These are phyloP conservation scores for Coniochaeta prunicola DNA, from an alignment of 2,329 filamentous ascomycete genomes.

Conservation along the genomic window DNA sequence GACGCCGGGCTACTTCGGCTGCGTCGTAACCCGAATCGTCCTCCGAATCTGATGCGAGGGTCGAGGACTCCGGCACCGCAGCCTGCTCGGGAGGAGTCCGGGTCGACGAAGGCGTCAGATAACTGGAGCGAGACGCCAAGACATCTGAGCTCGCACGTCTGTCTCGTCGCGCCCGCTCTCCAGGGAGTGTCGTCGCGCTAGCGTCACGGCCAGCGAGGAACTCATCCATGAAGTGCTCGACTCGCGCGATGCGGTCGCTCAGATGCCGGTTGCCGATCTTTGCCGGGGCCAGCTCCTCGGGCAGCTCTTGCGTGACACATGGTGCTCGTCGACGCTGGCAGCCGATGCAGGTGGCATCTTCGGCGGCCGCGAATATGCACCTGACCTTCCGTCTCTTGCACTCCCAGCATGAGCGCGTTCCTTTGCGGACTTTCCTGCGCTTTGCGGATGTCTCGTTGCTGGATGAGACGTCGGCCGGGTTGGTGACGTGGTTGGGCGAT, in stretches of 20 bases:
- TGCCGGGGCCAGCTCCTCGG: slow-evolving; percentile 16
- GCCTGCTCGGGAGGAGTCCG: not conserved
- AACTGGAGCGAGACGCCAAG: not conserved
- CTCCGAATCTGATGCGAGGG: not conserved
- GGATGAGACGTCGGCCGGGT: not conserved
- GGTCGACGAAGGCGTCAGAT: not conserved
- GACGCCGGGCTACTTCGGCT: slow-evolving; percentile 8
- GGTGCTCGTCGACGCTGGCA: slow-evolving; percentile 34
- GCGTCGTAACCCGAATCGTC: slow-evolving; percentile 7
- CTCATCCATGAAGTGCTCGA: slow-evolving; percentile 9
- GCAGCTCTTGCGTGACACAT: slow-evolving; percentile 42
- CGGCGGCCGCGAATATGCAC: slow-evolving; percentile 34
- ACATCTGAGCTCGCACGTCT: not conserved
- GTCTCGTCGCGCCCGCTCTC: not conserved
- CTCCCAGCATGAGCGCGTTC: slow-evolving; percentile 51
- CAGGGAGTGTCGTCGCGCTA: not conserved
- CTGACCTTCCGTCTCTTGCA: slow-evolving; percentile 48
- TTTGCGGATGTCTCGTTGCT: not conserved
- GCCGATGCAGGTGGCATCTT: slow-evolving; percentile 32
- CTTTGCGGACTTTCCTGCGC: slow-evolving; percentile 35
- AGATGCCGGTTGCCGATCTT: slow-evolving; percentile 3
- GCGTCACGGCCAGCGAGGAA: slow-evolving; percentile 3
- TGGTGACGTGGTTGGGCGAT: not conserved
- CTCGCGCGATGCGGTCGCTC: slow-evolving; percentile 8
- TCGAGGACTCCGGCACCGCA: not conserved